A percentile compares a stretch with the other conserved stretches of the same genome.
Evolutionary conservation across 805 yeast genomes (phyloP).

Genomic region (Starmerella vaccinii): DNA sequence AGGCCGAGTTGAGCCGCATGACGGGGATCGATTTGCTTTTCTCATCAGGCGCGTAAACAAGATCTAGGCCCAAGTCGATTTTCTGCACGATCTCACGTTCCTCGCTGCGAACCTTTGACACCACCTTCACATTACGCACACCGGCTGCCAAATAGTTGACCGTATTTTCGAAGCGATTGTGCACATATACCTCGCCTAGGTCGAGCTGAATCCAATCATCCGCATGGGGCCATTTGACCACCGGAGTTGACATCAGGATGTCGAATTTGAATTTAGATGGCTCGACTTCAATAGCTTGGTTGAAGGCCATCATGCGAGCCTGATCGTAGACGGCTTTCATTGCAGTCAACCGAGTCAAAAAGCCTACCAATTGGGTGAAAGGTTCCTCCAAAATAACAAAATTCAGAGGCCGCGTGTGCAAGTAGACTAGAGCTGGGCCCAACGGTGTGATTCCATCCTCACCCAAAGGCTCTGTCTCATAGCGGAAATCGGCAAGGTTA

Average conservation of each 20-base stretch:
- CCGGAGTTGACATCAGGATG: slow-evolving; percentile 68
- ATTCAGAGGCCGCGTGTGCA: slow-evolving; percentile 65
- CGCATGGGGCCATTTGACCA: slow-evolving; percentile 60
- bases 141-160: slow-evolving; percentile 56
- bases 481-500: slow-evolving; percentile 67
- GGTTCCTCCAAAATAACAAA: slow-evolving; percentile 52
- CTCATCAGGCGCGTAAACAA: slow-evolving; percentile 9
- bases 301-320: slow-evolving; percentile 79
- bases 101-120: slow-evolving; percentile 44
- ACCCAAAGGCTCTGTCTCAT: slow-evolving; percentile 56
- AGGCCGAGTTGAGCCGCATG: slow-evolving; percentile 43
- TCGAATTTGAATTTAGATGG: slow-evolving; percentile 61
- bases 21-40: slow-evolving; percentile 21
- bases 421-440: slow-evolving; percentile 43
- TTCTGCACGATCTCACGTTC: slow-evolving; percentile 38
- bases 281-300: slow-evolving; percentile 58
- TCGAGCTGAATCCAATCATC: slow-evolving; percentile 56
- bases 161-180: slow-evolving; percentile 42
- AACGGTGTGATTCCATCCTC: slow-evolving; percentile 30
- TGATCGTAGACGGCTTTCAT: slow-evolving; percentile 86
- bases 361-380: slow-evolving; percentile 53
- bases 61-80: slow-evolving; percentile 14
- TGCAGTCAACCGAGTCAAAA: slow-evolving; percentile 59
- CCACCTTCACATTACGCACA: slow-evolving; percentile 57
- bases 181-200: slow-evolving; percentile 71